Base-by-base conservation (phyloP, 2,329 filamentous ascomycete genomes). In the Drechslerella stenobrocha region DNA sequence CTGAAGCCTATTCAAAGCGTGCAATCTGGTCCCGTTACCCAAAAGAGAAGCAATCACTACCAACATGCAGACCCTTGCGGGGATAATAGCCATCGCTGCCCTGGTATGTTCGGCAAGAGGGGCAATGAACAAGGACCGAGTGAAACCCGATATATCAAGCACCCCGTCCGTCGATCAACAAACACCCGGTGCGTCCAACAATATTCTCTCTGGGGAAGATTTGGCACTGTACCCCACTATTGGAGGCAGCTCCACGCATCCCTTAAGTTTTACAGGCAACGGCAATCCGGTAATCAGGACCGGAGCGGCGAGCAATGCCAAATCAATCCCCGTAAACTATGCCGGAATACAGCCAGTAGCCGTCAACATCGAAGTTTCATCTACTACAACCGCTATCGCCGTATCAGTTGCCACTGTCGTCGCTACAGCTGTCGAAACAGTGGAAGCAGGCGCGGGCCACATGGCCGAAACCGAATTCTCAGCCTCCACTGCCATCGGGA, bases 371-470 rank as follows among this genome's bases (percentile, higher is more conserved):
- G 51, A 55, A 45, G 42, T 46, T 2, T 48, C 55, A 2, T 67
- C 63, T 35, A 60, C 55, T 15, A 67, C 53, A 32, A 67, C 63
- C 6, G 34, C 48, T 1, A 15, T 52, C 22, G 48, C 56, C 11
- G 23, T 60, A 18, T 44, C 63, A 13, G 44, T 67, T 13, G 53
- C 55, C 18, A 67, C 63, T 1, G 35, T 60, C 7, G 50, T 44
- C 9, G 53, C 59, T 8, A 60, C 45, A 8, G 63, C 63, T 5
- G 60, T 50, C n/a, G 50, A 67, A 26, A 67, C 55, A 6, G 50
- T 67, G 28, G 48, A 30, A 13, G 53, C 53, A n/a, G 24, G 32
- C 2, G 35, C 42, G 13, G 13, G 8, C 3, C 8, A 26, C 3
- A n/a, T 18, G 35, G 2, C 28, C 0, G 48, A 60, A 45, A 35